Percentiles rank a stretch among this genome's conserved stretches.
Conservation (phyloP, 257 asterid genomes). For the Solanum piurae region DNA sequence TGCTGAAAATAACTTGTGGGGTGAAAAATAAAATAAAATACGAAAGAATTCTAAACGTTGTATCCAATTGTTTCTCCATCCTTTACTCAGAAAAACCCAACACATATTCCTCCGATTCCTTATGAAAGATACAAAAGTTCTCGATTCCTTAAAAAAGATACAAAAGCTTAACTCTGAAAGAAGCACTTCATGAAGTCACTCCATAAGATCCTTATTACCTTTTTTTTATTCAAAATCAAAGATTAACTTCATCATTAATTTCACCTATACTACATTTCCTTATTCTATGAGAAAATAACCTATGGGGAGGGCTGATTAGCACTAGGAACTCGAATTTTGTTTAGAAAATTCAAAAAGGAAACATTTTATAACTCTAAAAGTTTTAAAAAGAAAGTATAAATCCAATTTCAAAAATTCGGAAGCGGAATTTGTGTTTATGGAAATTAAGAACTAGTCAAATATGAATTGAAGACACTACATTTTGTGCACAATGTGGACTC, state of each 20-base stretch:
- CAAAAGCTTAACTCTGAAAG: background rate
- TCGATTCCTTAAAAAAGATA: background rate
- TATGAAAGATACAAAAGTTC: background rate
- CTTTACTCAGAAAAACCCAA: background rate
- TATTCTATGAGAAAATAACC: background rate
- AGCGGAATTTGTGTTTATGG: background rate
- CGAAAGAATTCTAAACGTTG: no score
- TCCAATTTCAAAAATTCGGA: background rate
- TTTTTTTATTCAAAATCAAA: background rate
- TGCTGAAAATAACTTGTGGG: background rate
- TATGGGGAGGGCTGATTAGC: background rate
- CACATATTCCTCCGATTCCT: background rate
- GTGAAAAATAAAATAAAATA: no score
- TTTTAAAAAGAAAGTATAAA: background rate
- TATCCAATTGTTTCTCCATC: background rate
- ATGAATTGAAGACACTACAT: background rate
- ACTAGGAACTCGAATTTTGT: background rate
- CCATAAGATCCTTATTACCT: background rate
- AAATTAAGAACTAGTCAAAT: background rate
- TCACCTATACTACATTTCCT: background rate
- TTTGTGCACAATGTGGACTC: background rate
- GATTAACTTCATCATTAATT: background rate
- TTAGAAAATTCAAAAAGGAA: background rate
- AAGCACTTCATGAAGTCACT: background rate
- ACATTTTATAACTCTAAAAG: background rate